A percentile compares a stretch with the other conserved stretches of the same genome.
Conservation (phyloP, 345 rosid genomes). For the Clarkia xantiana region DNA sequence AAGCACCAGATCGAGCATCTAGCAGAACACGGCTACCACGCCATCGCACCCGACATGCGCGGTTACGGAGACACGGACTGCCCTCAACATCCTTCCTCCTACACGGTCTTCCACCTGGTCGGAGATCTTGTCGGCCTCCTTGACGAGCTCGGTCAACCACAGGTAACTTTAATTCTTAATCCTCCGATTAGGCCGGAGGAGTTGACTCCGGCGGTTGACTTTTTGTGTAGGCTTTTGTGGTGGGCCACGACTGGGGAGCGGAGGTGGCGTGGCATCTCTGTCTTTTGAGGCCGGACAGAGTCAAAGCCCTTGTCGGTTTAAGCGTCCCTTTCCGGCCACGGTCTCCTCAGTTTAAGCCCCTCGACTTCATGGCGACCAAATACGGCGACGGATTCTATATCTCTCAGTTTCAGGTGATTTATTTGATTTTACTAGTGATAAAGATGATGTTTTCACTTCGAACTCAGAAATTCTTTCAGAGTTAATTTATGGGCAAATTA, state of each 20-base stretch:
- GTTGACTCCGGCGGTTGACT: neutral
- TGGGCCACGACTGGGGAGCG: slow-evolving; percentile 13
- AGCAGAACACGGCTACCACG: slow-evolving; percentile 14
- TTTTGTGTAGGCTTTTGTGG: slow-evolving; percentile 15
- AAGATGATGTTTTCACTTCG: no score
- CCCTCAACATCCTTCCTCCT: slow-evolving; percentile 5
- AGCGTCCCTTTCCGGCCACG: slow-evolving; percentile 12
- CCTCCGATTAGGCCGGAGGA: neutral
- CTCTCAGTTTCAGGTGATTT: slow-evolving; percentile 13
- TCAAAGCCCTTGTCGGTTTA: slow-evolving; percentile 14
- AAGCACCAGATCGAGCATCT: slow-evolving; percentile 16
- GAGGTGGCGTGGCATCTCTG: slow-evolving; percentile 11
- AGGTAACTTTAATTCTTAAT: neutral
- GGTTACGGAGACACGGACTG: slow-evolving; percentile 19
- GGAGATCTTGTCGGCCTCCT: slow-evolving; percentile 21
- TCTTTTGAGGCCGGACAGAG: slow-evolving; percentile 24
- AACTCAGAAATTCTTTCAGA: no score
- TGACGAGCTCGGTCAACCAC: slow-evolving; percentile 9
- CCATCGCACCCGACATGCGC: slow-evolving; percentile 21
- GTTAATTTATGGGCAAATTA: no score
- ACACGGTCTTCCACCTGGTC: slow-evolving; percentile 11
- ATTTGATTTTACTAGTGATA: no score
- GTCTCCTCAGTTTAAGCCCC: slow-evolving; percentile 11
- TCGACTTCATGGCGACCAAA: neutral
- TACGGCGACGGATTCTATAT: slow-evolving; percentile 15